Base-by-base conservation (phyloP, 2,329 filamentous ascomycete genomes). In the Graphium sp. region DNA sequence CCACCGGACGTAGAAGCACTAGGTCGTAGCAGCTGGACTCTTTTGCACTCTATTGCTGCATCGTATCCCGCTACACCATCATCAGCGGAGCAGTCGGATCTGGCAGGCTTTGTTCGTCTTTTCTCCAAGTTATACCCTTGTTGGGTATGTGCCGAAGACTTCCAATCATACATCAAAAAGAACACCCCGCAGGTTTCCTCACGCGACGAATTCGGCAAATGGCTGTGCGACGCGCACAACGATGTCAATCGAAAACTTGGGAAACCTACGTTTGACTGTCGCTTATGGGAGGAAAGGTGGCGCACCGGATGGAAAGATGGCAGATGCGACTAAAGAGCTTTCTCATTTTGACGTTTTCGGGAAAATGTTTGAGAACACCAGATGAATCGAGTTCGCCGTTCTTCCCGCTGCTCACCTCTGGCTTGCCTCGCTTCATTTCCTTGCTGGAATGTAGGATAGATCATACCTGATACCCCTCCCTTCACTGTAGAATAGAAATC, bases 141-240 rank as follows among this genome's bases (percentile, higher is more conserved):
- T 59, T 93, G 85, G 83, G 69, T 79, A 4, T 98, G 89, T 52
- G 89, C 85, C 19, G 78, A 87, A 35, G 87, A 95, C 47, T 94
- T 98, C 50, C 77, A 77, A 49, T 49, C 49, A 1, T 95, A 87
- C 65, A 75, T 95, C 58, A 62, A 60, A 36, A 64, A 66, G 36
- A 78, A 85, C 38, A 67, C 69, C 45, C 74, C 87, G 22, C 49
- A 50, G 35, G 56, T 67, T 7, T 57, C 53, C 22, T 67, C 62
- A 37, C 54, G 71, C 21, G 66, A 72, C 32, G 77, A 83, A 41
- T 83, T 89, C 49, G 81, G 80, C 15, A 60, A 59, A 34, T 91
- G 82, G 82, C 65, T 89, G 49, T 91, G 81, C 46, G 74, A 79
- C 43, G 81, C 81, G 35, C 81, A 91, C 50, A 91, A 91, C 52